Evolutionary conservation across 495 filamentous ascomycete genomes (phyloP), one percentile per base, ranked within the genome.

Genomic region (Sporormia fimetaria): DNA sequence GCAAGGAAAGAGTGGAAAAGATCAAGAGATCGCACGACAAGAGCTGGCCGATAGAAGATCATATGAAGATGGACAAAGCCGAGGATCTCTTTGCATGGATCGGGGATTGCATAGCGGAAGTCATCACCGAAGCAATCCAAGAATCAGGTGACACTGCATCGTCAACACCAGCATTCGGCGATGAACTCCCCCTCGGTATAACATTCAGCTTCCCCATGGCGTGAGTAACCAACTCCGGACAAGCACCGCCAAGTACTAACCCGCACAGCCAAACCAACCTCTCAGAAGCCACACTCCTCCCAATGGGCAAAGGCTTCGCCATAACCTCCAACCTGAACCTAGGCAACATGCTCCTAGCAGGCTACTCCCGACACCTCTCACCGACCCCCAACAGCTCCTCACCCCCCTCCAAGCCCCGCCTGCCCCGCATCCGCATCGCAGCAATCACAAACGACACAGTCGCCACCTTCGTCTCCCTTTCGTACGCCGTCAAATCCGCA

Each of bases 251-350:
- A 16, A 15, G 16, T 15, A 33, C 20, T n/a, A 9, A 2, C 6
- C 12, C 26, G 6, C 20, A 3, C 21, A 87, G 82, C 55, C 84
- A 92, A 68, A 69, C 71, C 40, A 77, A 79, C 16, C 65, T 88
- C 33, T 68, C 79, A 11, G 74, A 85, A 44, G 84, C 84, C 7
- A 80, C 76, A 4, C 60, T 92, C 26, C 85, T 86, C 79, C 71
- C 79, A 4, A 87, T 87, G 83, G 84, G 84, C 21, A 88, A 92
- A 62, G 84, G 84, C 16, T 92, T 88, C 48, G 76, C 80, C 21
- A 81, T 88, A 30, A 76, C 73, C 0, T 76, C 75, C 2, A 71
- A 80, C 27, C 66, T 84, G 17, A 75, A 88, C 47, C 73, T 92
- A 10, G 77, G 73, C 7, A 69, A 73, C 12, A 76, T 83, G 42